Percentiles rank a stretch among this genome's conserved stretches.
Evolutionary conservation across 305 asterid genomes (phyloP).

Genomic region (Nicotiana rustica): DNA sequence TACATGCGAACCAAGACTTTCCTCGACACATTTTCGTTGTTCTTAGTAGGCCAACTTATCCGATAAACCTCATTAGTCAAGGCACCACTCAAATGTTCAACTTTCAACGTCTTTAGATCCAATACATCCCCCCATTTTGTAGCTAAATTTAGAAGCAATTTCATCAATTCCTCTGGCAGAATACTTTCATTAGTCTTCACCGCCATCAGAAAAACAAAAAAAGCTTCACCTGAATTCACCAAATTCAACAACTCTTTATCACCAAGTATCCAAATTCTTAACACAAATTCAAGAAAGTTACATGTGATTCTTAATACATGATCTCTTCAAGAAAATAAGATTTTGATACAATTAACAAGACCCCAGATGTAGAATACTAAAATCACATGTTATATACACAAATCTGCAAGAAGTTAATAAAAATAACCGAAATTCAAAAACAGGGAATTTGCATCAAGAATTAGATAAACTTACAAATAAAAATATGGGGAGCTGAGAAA

Average conservation of each 20-base stretch:
- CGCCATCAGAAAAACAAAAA: constrained; percentile 55
- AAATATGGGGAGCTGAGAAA: not conserved
- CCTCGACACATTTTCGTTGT: constrained; percentile 44
- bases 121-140: constrained; percentile 72
- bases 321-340: constrained; percentile 17
- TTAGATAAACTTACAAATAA: not conserved
- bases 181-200: constrained; percentile 65
- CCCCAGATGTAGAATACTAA: constrained; percentile 21
- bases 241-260: not conserved
- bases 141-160: constrained; percentile 60
- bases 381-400: not conserved
- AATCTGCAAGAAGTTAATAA: not conserved
- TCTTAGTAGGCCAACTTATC: constrained; percentile 70
- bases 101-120: constrained; percentile 54
- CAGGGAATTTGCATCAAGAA: not conserved
- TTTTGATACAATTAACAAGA: not conserved
- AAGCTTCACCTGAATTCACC: constrained; percentile 29
- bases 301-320: not conserved
- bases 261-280: not conserved
- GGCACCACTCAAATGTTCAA: constrained; percentile 77
- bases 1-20: constrained; percentile 80
- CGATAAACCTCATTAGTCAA: constrained; percentile 83
- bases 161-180: constrained; percentile 65
- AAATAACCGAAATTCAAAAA: not conserved
- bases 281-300: not conserved